A percentile compares a stretch with the other conserved stretches of the same genome.
phyloP scores from a whole-genome alignment of 495 filamentous ascomycete species.

The Endocarpon pusillum region DNA sequence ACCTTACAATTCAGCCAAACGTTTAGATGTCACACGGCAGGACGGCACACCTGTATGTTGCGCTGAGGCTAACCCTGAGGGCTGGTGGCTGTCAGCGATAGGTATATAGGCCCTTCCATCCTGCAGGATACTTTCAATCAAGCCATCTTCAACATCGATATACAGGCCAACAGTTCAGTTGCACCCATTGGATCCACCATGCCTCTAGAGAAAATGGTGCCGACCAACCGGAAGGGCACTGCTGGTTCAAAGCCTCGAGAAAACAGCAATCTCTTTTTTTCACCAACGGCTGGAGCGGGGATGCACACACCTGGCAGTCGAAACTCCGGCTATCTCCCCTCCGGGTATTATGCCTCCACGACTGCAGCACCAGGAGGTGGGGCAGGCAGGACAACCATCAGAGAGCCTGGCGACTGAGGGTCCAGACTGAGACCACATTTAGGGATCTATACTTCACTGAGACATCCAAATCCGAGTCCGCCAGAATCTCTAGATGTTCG shows the following conservation, averaged over 20 bases:
- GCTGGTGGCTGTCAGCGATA: too few species aligned
- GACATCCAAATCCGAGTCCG: constrained; percentile 35
- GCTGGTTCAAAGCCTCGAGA: constrained; percentile 30
- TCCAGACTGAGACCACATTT: constrained; percentile 18
- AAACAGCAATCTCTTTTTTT: constrained; percentile 68
- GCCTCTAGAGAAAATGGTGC: constrained; percentile 35
- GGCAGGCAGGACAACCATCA: constrained; percentile 9
- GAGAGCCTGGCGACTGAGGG: constrained; percentile 9
- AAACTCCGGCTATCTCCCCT: constrained; percentile 57
- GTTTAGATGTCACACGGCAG: too few species aligned
- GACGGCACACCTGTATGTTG: too few species aligned
- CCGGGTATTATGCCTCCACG: constrained; percentile 78
- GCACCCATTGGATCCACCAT: constrained; percentile 30
- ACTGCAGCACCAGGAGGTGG: constrained; percentile 31
- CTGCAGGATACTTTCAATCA: too few species aligned
- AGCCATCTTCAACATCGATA: too few species aligned
- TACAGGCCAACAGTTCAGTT: too few species aligned
- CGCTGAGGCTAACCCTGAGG: too few species aligned
- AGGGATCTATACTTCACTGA: too few species aligned
- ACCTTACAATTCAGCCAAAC: too few species aligned
- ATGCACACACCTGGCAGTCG: constrained; percentile 22
- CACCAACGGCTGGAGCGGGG: constrained; percentile 61
- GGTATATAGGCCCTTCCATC: too few species aligned
- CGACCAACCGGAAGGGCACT: constrained; percentile 25
- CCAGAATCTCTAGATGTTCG: constrained; percentile 46